Conservation (phyloP, 2,329 filamentous ascomycete species). For the Aspergillus pseudoviridinutans region DNA sequence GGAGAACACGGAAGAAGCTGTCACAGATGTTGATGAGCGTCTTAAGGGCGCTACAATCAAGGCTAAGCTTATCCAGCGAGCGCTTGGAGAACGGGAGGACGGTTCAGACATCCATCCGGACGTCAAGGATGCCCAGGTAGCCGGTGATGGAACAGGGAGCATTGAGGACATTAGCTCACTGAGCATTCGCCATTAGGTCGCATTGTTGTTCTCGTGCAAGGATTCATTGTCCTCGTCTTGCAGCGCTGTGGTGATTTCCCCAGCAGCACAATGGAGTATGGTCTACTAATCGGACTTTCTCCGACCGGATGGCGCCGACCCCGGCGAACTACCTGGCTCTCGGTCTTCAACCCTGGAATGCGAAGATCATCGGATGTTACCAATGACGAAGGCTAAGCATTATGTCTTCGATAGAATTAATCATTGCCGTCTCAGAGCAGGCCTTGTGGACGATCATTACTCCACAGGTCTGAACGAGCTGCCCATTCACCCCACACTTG, state of each 20-base stretch:
- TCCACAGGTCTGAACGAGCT: neutral
- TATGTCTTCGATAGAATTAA: neutral
- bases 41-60: constrained; percentile 80
- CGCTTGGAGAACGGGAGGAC: constrained; percentile 50
- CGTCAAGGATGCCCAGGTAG: constrained; percentile 25
- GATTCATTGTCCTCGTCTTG: neutral
- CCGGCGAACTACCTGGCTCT: neutral
- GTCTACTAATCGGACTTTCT: constrained; percentile 1
- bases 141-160: constrained; percentile 38
- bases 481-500: constrained; percentile 1
- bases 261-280: neutral
- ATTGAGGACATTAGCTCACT: constrained; percentile 48
- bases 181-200: constrained; percentile 34
- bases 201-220: neutral
- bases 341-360: neutral
- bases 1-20: constrained; percentile 80
- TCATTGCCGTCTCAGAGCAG: neutral
- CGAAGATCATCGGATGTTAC: neutral
- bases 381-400: neutral
- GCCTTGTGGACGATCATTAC: neutral
- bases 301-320: neutral
- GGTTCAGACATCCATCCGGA: constrained; percentile 22
- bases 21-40: constrained; percentile 87
- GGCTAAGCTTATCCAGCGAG: constrained; percentile 76
- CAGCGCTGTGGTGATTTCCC: neutral